Percentiles rank a stretch among this genome's conserved stretches.
These are phyloP conservation scores for Pseudopithomyces chartarum DNA, from an alignment of 2,329 filamentous ascomycete genomes.

Conservation along the genomic window DNA sequence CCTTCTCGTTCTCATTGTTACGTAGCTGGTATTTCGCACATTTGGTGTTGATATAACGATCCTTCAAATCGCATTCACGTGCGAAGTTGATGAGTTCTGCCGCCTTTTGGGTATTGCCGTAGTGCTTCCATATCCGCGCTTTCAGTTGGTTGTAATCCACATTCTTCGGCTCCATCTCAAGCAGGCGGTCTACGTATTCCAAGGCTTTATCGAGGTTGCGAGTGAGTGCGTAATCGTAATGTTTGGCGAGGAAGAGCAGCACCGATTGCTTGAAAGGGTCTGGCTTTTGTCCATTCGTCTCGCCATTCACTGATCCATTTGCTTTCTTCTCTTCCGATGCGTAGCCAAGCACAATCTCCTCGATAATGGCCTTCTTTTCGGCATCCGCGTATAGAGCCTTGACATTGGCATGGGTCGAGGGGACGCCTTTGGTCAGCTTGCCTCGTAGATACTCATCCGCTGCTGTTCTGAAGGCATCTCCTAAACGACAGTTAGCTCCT, in stretches of 20 bases:
- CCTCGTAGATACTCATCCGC: constrained; percentile 79
- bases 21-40: constrained; percentile 95
- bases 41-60: constrained; percentile 98
- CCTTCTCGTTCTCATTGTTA: constrained; percentile 87
- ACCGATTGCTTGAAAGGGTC: constrained; percentile 74
- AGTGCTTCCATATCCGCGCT: constrained; percentile 92
- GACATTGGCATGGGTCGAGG: constrained; percentile 94
- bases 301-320: constrained; percentile 56
- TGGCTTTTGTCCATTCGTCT: constrained; percentile 58
- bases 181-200: constrained; percentile 81
- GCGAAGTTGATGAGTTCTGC: constrained; percentile 88
- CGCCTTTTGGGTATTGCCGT: constrained; percentile 78
- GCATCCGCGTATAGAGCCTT: constrained; percentile 86
- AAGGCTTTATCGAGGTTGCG: constrained; percentile 82
- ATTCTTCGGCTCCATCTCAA: constrained; percentile 76
- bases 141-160: constrained; percentile 96
- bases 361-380: constrained; percentile 77
- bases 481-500: constrained; percentile 45
- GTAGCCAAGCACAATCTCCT: constrained; percentile 79
- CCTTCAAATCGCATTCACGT: constrained; percentile 81
- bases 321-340: constrained; percentile 60
- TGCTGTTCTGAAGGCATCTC: constrained; percentile 78
- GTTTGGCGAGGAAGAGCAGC: constrained; percentile 92
- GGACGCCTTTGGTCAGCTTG: constrained; percentile 90
- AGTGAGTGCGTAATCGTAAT: constrained; percentile 91